Percentiles rank a stretch among this genome's conserved stretches.
Evolutionary conservation across 2,329 filamentous ascomycete species (phyloP).

Genomic region (Diaporthe sp.): DNA sequence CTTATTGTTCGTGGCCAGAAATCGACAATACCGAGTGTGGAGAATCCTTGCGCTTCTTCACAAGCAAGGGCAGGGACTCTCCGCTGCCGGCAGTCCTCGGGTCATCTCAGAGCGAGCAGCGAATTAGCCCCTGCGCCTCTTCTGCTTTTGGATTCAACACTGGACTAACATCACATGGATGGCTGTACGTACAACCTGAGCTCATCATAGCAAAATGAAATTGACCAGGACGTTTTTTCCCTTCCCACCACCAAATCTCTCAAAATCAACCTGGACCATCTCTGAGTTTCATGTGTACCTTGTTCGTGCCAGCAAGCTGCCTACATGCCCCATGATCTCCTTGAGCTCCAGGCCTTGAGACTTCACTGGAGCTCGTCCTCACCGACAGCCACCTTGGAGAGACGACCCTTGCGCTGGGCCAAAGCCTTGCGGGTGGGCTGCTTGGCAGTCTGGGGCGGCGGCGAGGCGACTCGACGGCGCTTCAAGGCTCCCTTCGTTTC

Average conservation of each 20-base stretch:
- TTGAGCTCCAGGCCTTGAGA: not conserved
- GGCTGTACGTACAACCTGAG: not conserved
- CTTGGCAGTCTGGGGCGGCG: not conserved
- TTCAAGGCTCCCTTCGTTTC: conserved; percentile 1
- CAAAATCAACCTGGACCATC: not conserved
- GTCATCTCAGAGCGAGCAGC: conserved; percentile 26
- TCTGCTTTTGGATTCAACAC: not conserved
- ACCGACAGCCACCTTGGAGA: not conserved
- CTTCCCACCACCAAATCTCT: not conserved
- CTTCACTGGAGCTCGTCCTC: not conserved
- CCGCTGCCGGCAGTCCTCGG: conserved; percentile 21
- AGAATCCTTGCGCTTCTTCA: conserved; percentile 20
- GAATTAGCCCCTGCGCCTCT: too few relatives aligned
- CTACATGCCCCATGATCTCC: too few relatives aligned
- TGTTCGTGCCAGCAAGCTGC: not conserved
- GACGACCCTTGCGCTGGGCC: not conserved
- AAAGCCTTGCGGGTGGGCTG: not conserved
- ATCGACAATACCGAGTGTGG: conserved; percentile 21
- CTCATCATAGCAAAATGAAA: not conserved
- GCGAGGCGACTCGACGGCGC: conserved; percentile 28
- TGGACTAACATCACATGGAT: not conserved
- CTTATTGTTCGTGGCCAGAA: conserved; percentile 18
- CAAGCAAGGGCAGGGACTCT: not conserved
- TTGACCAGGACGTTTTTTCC: not conserved
- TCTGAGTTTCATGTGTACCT: not conserved